Base-by-base conservation (phyloP, 371 early-diverging fungal genomes). In the Sporodiniella umbellata region DNA sequence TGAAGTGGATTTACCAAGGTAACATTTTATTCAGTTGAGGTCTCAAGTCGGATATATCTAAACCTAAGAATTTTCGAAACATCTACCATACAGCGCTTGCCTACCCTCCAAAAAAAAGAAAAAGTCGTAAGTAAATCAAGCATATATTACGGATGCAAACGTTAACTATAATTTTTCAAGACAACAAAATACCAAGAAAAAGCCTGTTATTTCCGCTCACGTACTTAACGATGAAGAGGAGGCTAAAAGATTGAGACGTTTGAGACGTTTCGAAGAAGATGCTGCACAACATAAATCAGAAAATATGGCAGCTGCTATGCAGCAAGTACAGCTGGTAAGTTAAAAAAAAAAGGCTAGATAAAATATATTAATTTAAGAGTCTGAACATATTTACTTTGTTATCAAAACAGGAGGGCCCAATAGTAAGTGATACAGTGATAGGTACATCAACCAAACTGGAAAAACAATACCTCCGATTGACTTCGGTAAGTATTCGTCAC, bases 391-490 rank as follows among this genome's bases (percentile, higher is more conserved):
- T n/a, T n/a, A n/a, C n/a, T n/a, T n/a, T n/a, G n/a, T n/a, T n/a
- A n/a, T 22, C 21, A 42, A 42, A 42, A 2, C 52, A 73, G 54
- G 90, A 89, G 53, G 88, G 84, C 24, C 80, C 83, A 50, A 85
- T 87, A 53, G 87, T 86, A 84, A 77, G 83, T 47, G 66, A 86
- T 43, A 88, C 93, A 1, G 88, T 98, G 50, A 86, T 96, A 19
- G 98, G 98, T 28, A 94, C 95, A 2, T 81, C 85, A 48, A 70
- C 75, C 14, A 67, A 79, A 50, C 71, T 96, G 15, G 96, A 96
- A 60, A 96, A 96, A 68, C 69, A 70, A 42, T 98, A 95, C 64
- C 59, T 96, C 33, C 74, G 98, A 37, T 75, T 98, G 52, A 98
- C 98, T 4, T 86, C 89, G 12, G 88, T 86, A 75, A 53, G 60